A percentile compares a stretch with the other conserved stretches of the same genome.
Evolutionary conservation across 2,329 filamentous ascomycete genomes (phyloP).

Genomic region (Colletotrichum navitas): DNA sequence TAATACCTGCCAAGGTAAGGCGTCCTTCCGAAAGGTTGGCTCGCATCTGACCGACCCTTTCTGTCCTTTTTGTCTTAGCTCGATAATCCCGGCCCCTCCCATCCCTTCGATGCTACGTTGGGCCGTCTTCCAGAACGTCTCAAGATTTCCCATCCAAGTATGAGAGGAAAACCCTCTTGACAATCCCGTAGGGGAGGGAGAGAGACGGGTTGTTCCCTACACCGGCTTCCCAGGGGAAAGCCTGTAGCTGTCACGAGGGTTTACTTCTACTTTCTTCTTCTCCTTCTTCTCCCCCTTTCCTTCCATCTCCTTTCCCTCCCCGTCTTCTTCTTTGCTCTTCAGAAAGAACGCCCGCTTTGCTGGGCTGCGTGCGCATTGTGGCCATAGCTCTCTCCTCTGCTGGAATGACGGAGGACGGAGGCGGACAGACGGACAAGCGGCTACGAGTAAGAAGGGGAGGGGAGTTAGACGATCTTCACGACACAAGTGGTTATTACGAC

Average conservation of each 20-base stretch:
- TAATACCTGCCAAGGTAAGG: background rate
- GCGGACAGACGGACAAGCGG: background rate
- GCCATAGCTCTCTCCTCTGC: background rate
- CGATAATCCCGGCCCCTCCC: too few relatives aligned
- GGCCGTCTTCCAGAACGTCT: constrained; percentile 34
- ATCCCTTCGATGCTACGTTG: background rate
- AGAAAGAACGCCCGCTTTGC: background rate
- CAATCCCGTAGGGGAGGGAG: background rate
- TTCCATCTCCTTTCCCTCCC: background rate
- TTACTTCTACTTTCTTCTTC: too few relatives aligned
- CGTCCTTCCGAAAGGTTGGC: background rate
- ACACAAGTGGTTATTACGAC: background rate
- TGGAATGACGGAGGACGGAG: background rate
- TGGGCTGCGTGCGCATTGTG: background rate
- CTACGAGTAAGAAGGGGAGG: background rate
- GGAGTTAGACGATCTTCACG: background rate
- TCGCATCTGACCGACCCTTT: background rate
- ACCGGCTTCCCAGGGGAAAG: background rate
- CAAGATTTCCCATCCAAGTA: constrained; percentile 6
- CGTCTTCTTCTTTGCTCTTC: background rate
- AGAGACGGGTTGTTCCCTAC: constrained; percentile 31
- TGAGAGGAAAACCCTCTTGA: constrained; percentile 22
- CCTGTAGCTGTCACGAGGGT: background rate
- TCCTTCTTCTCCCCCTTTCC: too few relatives aligned
- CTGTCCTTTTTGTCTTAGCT: background rate